phyloP scores from a whole-genome alignment of 2,329 filamentous ascomycete species.

The Diplodia sapinea region DNA sequence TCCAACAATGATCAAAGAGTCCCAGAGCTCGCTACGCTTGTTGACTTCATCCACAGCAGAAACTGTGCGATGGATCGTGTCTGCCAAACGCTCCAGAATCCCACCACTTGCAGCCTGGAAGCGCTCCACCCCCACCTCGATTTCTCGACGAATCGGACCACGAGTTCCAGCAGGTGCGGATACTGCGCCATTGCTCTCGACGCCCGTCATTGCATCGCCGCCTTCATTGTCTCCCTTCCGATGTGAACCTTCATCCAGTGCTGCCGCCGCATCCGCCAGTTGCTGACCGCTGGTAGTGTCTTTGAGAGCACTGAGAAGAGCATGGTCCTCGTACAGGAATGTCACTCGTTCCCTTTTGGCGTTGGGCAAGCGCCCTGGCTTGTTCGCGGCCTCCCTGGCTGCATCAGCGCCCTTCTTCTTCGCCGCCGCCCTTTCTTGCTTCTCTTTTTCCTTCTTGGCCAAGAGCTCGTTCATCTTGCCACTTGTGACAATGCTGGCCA shows the following conservation, averaged over 20 bases:
- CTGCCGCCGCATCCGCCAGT: constrained; percentile 58
- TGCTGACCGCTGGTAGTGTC: constrained; percentile 55
- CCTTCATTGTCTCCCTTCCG: constrained; percentile 47
- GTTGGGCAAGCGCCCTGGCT: constrained; percentile 70
- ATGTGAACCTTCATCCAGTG: constrained; percentile 55
- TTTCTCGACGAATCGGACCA: constrained; percentile 60
- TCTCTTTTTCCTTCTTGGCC: constrained; percentile 82
- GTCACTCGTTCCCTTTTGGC: constrained; percentile 70
- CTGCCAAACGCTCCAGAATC: constrained; percentile 82
- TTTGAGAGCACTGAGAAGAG: constrained; percentile 60
- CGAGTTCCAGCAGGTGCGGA: constrained; percentile 29
- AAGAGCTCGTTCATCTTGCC: constrained; percentile 83
- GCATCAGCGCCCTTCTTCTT: constrained; percentile 59
- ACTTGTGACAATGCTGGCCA: constrained; percentile 82
- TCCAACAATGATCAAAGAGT: constrained; percentile 87
- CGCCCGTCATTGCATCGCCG: constrained; percentile 38
- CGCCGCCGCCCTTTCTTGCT: constrained; percentile 66
- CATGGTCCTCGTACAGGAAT: constrained; percentile 76
- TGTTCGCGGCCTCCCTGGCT: constrained; percentile 66
- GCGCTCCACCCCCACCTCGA: constrained; percentile 78
- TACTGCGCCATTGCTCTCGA: constrained; percentile 40
- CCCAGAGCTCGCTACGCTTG: constrained; percentile 87
- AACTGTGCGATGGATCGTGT: constrained; percentile 81
- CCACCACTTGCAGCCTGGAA: constrained; percentile 68
- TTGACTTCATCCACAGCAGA: constrained; percentile 82